phyloP scores from a whole-genome alignment of 345 rosid genomes.

The Ailanthus altissimus region DNA sequence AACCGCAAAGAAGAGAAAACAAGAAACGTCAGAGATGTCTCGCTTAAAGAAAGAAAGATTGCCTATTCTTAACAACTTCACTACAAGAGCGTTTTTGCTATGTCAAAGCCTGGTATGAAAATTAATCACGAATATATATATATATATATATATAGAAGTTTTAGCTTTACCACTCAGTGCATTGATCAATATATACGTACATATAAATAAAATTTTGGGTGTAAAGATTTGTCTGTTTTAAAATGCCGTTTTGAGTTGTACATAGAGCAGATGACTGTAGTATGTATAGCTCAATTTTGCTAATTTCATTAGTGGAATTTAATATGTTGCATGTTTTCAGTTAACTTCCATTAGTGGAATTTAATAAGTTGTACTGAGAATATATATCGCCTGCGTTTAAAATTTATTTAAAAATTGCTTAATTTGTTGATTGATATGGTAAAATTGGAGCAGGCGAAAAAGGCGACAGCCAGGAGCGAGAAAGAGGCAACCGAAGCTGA shows the following conservation, averaged over 20 bases:
- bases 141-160: too few species aligned
- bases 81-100: slow-evolving; percentile 49
- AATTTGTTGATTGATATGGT: not conserved
- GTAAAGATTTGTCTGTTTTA: too few species aligned
- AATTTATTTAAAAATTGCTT: not conserved
- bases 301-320: too few species aligned
- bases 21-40: slow-evolving; percentile 29
- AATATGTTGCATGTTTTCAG: too few species aligned
- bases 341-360: too few species aligned
- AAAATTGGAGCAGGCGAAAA: slow-evolving; percentile 42
- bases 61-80: slow-evolving; percentile 45
- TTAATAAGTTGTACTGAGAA: too few species aligned
- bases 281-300: too few species aligned
- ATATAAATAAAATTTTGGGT: too few species aligned
- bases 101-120: slow-evolving; percentile 47
- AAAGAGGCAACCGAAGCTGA: slow-evolving; percentile 58
- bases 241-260: too few species aligned
- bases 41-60: slow-evolving; percentile 38
- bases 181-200: not conserved
- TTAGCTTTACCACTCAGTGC: not conserved
- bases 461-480: slow-evolving; percentile 56
- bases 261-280: too few species aligned
- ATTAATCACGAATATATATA: not conserved
- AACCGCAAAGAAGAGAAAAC: slow-evolving; percentile 11
- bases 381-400: too few species aligned